These are phyloP conservation scores for Gossypium gossypioides DNA, from an alignment of 441 rosid genomes.

Conservation along the genomic window DNA sequence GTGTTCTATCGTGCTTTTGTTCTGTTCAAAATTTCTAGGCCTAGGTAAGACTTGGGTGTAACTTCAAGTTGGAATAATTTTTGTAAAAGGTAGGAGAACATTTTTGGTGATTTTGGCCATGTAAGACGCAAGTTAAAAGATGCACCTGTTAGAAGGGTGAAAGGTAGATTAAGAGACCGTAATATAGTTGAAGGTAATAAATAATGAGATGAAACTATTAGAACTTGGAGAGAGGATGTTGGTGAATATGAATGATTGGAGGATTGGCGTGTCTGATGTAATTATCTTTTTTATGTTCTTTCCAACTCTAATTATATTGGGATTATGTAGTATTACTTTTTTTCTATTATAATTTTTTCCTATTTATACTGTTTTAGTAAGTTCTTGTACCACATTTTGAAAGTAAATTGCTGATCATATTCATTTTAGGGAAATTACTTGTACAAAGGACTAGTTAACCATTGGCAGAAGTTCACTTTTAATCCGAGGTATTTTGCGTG, in stretches of 20 bases:
- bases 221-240: neutral
- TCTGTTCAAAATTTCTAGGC: neutral
- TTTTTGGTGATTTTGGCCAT: neutral
- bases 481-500: conserved; percentile 69
- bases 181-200: neutral
- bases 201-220: neutral
- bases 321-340: neutral
- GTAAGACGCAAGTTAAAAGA: neutral
- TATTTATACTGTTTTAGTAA: neutral
- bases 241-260: neutral
- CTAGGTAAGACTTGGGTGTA: neutral
- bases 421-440: conserved; percentile 71
- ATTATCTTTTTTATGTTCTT: neutral
- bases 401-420: conserved; percentile 12
- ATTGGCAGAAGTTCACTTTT: conserved; percentile 94
- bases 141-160: neutral
- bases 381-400: neutral
- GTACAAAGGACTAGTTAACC: conserved; percentile 76
- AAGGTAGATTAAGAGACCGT: neutral
- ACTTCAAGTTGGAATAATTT: neutral
- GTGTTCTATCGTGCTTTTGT: neutral
- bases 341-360: neutral
- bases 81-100: neutral
- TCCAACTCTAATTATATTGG: neutral
- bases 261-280: neutral